These are phyloP conservation scores for Spergularia bocconei DNA, from an alignment of 148 eudicot genomes.

Conservation along the genomic window DNA sequence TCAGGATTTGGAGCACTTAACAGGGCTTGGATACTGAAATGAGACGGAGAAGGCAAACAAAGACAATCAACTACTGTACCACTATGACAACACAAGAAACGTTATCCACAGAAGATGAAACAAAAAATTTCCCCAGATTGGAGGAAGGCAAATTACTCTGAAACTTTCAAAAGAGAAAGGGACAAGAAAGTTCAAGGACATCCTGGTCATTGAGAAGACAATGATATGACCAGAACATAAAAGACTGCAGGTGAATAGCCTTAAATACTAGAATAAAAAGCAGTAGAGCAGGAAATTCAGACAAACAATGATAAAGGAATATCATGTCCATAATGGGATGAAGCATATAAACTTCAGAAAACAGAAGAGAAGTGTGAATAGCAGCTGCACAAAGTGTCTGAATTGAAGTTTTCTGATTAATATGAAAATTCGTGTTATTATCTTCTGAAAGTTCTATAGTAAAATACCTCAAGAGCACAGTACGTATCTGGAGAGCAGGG, in stretches of 20 bases:
- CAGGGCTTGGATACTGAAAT: conserved; percentile 84
- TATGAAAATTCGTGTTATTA: background rate
- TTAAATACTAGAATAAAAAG: background rate
- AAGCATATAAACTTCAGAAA: background rate
- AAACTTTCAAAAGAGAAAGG: too few species aligned
- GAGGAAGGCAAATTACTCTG: too few species aligned
- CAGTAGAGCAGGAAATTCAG: background rate
- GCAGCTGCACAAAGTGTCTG: background rate
- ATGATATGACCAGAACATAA: too few species aligned
- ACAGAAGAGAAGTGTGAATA: background rate
- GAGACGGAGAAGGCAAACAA: conserved; percentile 4
- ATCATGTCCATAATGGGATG: background rate
- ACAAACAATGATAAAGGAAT: background rate
- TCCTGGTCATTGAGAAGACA: too few species aligned
- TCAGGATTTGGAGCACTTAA: conserved; percentile 99
- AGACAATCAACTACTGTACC: background rate
- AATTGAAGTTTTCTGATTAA: too few species aligned
- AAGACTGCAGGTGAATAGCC: too few species aligned
- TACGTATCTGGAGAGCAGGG: conserved; percentile 98
- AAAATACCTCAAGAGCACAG: conserved; percentile 82
- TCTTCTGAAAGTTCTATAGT: background rate
- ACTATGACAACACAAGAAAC: background rate
- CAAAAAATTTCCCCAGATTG: too few species aligned
- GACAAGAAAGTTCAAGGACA: too few species aligned
- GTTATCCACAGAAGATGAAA: too few species aligned